These are phyloP conservation scores for Fusarium setosum DNA, from an alignment of 2,329 filamentous ascomycete genomes.

Conservation along the genomic window DNA sequence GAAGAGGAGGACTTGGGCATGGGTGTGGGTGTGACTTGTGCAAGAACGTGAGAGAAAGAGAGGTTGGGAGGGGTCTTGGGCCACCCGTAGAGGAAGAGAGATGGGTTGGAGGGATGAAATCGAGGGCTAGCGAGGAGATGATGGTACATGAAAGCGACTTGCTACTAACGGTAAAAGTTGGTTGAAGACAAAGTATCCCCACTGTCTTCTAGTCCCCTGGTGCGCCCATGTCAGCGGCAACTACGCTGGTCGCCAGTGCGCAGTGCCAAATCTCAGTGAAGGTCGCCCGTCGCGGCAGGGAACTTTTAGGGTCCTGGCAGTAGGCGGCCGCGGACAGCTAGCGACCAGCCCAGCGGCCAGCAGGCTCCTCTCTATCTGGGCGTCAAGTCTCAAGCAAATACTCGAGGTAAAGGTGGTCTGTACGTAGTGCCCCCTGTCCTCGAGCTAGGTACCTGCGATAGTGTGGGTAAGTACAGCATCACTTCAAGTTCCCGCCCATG, in stretches of 20 bases:
- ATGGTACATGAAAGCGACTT: constrained; percentile 21
- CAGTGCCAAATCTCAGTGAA: not conserved
- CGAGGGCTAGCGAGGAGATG: constrained; percentile 4
- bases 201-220: constrained; percentile 14
- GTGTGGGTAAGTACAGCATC: not conserved
- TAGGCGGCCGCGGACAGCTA: constrained; percentile 3
- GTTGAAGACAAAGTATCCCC: constrained; percentile 4
- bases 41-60: not conserved
- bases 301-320: constrained; percentile 10
- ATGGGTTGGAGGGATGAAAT: constrained; percentile 3
- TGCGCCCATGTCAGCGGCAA: constrained; percentile 5
- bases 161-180: constrained; percentile 8
- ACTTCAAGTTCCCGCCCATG: constrained; percentile 6
- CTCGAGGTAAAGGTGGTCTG: not conserved
- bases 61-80: constrained; percentile 11
- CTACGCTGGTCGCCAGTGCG: constrained; percentile 22
- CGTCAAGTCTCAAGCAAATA: not conserved
- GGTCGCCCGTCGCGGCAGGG: not conserved
- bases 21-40: constrained; percentile 3
- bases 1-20: constrained; percentile 13
- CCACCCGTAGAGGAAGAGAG: constrained; percentile 4
- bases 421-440: not conserved
- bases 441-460: constrained; percentile 7
- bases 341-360: not conserved
- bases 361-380: not conserved